Conservation (phyloP, 1,284 basidiomycete genomes). For the Kalmanozyma brasiliensis region DNA sequence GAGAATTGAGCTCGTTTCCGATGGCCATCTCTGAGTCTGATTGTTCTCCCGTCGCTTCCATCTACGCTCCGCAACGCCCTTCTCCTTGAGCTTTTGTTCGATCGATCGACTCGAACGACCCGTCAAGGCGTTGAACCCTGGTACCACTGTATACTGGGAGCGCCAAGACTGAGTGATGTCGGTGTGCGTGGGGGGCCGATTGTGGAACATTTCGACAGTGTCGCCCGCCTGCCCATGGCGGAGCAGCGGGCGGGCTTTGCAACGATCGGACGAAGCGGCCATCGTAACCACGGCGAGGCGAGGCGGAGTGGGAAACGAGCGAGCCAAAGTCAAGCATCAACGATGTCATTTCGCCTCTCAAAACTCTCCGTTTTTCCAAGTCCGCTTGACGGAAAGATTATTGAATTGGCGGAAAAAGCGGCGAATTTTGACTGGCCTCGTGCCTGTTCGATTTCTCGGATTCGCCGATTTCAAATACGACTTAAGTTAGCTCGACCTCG, state of each 20-base stretch:
- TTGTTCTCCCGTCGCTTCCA: no score
- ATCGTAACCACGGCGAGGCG: not conserved
- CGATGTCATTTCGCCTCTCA: conserved; percentile 35
- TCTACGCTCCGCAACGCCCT: not conserved
- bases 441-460: no score
- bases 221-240: conserved; percentile 5
- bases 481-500: no score
- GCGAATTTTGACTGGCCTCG: no score
- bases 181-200: not conserved
- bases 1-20: not conserved
- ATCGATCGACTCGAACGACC: no score
- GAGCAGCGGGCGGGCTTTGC: conserved; percentile 15
- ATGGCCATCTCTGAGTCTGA: not conserved
- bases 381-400: conserved; percentile 5
- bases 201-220: conserved; percentile 8
- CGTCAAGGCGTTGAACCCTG: no score
- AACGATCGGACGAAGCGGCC: not conserved
- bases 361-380: conserved; percentile 32
- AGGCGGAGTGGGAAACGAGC: conserved; percentile 10
- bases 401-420: not conserved
- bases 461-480: no score
- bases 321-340: no score
- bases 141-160: no score
- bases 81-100: not conserved
- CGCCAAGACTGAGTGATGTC: no score